Percentiles rank a stretch among this genome's conserved stretches.
Conservation (phyloP, 805 yeast genomes). For the Ogataea thermomethanolica region DNA sequence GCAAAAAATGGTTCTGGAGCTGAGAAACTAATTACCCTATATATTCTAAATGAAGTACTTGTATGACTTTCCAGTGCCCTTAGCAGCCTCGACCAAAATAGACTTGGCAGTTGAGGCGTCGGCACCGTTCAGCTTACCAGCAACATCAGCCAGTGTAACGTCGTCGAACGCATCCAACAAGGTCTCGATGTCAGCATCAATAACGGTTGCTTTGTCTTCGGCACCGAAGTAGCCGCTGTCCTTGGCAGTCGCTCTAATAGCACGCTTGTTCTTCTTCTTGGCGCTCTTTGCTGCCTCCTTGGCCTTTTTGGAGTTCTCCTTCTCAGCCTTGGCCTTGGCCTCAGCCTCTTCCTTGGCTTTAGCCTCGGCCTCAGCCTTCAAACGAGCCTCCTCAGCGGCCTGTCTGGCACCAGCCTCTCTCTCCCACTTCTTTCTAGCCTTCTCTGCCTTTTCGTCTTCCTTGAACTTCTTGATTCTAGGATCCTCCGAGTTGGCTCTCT, state of each 20-base stretch:
- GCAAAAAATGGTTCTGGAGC: constrained; percentile 20
- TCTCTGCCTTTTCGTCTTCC: constrained; percentile 90
- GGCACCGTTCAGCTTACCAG: constrained; percentile 57
- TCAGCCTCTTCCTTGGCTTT: constrained; percentile 73
- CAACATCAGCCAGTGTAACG: constrained; percentile 68
- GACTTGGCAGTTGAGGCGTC: constrained; percentile 58
- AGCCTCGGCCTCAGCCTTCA: constrained; percentile 85
- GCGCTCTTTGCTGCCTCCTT: constrained; percentile 97
- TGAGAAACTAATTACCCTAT: constrained; percentile 1
- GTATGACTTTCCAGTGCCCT: constrained; percentile 39
- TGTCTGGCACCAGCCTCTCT: constrained; percentile 96
- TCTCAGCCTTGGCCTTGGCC: constrained; percentile 59
- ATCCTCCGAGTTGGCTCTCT: constrained; percentile 84
- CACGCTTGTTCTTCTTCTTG: constrained; percentile 73
- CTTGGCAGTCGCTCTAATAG: constrained; percentile 73
- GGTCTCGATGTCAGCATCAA: constrained; percentile 76
- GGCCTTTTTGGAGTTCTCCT: constrained; percentile 66
- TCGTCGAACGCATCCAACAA: constrained; percentile 82
- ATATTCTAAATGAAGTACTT: constrained; percentile 16
- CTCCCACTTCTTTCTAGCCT: constrained; percentile 95
- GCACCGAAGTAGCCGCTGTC: constrained; percentile 84
- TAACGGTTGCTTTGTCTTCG: constrained; percentile 58
- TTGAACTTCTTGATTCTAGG: constrained; percentile 94
- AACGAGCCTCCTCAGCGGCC: constrained; percentile 90
- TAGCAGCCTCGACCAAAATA: constrained; percentile 52